These are phyloP conservation scores for Amanita rimosa DNA, from an alignment of 768 basidiomycete genomes.

Conservation along the genomic window DNA sequence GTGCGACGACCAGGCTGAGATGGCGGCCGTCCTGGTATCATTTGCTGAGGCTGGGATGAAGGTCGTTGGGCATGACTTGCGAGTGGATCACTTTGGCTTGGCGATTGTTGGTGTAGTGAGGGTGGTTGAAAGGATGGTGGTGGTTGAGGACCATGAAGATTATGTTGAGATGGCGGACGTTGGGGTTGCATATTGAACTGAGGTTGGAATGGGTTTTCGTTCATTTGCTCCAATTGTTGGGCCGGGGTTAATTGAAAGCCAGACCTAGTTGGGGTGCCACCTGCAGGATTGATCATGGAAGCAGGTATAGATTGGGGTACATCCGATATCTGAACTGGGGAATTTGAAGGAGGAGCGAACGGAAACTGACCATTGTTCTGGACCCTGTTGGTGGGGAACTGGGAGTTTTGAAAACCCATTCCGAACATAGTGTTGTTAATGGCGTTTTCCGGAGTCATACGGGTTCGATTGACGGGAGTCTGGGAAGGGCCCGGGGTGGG, in stretches of 20 bases:
- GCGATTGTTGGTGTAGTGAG: conserved; percentile 15
- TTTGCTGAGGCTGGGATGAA: conserved; percentile 46
- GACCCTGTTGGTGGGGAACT: conserved; percentile 22
- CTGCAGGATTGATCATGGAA: conserved; percentile 23
- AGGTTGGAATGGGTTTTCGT: conserved; percentile 7
- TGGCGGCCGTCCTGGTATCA: conserved; percentile 34
- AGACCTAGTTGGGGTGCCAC: conserved; percentile 27
- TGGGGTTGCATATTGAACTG: conserved; percentile 16
- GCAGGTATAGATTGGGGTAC: conserved; percentile 29
- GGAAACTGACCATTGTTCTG: conserved; percentile 24
- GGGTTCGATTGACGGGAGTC: conserved; percentile 26
- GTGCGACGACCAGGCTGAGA: conserved; percentile 28
- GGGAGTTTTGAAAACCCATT: conserved; percentile 27
- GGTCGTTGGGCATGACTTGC: conserved; percentile 38
- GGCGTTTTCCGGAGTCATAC: conserved; percentile 32
- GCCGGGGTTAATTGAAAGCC: conserved; percentile 48
- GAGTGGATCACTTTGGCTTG: conserved; percentile 30
- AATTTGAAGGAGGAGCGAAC: conserved; percentile 34
- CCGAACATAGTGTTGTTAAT: conserved; percentile 30
- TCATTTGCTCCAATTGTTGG: conserved; percentile 52
- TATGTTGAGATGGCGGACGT: conserved; percentile 10
- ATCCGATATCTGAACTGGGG: conserved; percentile 38
- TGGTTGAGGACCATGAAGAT: conserved; percentile 23
- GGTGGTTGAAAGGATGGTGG: conserved; percentile 35
- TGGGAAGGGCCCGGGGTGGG: conserved; percentile 25